These are phyloP conservation scores for Suillus variegatus DNA, from an alignment of 768 basidiomycete species.

Conservation along the genomic window DNA sequence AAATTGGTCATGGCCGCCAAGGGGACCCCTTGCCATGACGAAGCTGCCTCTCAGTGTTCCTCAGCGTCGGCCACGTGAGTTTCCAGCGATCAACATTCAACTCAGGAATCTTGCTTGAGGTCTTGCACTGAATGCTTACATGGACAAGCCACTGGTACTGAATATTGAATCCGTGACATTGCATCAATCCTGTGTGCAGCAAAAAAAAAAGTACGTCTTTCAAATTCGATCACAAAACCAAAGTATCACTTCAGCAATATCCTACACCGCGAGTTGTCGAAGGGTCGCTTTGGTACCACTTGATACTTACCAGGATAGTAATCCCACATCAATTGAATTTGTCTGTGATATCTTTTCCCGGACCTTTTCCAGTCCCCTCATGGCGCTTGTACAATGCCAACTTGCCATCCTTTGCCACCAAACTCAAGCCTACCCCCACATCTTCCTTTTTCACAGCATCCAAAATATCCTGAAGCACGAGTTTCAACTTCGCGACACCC, in stretches of 20 bases:
- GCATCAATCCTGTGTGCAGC: neutral
- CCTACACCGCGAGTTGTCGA: neutral
- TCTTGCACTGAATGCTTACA: neutral
- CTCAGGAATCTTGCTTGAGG: neutral
- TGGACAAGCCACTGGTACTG: neutral
- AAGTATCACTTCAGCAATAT: neutral
- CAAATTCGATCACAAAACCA: neutral
- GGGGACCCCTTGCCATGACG: no score
- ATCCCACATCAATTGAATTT: conserved; percentile 18
- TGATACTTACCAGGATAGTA: neutral
- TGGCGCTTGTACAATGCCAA: conserved; percentile 54
- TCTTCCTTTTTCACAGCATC: conserved; percentile 53
- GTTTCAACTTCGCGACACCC: conserved; percentile 28
- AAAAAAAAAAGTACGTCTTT: neutral
- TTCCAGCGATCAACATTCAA: neutral
- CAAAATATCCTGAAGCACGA: conserved; percentile 39
- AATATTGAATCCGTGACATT: neutral
- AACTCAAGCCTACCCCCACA: conserved; percentile 49
- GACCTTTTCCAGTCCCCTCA: conserved; percentile 21
- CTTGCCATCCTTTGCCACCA: conserved; percentile 48
- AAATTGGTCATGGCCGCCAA: no score
- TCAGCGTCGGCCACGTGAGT: no score
- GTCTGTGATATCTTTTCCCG: conserved; percentile 21
- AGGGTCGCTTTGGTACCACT: neutral
- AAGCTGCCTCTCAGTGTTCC: no score